Base-by-base conservation (phyloP, 345 rosid genomes). In the Microthlaspi erraticum region DNA sequence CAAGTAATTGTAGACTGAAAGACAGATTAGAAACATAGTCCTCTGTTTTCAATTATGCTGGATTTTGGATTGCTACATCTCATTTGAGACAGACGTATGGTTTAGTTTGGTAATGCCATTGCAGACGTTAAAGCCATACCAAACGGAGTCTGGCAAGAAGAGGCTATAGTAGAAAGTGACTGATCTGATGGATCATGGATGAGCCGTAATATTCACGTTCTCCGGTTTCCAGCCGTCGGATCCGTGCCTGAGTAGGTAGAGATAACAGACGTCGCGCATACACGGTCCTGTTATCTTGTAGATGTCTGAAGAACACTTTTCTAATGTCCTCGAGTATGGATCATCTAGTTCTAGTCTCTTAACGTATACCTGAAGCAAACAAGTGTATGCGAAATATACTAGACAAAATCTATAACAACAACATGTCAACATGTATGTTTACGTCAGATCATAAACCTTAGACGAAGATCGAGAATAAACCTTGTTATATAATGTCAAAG, bases 211-310 rank as follows among this genome's bases (percentile, higher is more conserved):
- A 36, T 81, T 78, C 31, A 88, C 85, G 54, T 73, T 74, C 64
- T 73, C 80, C 3, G 93, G 93, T 76, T 81, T 81, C 93, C 93
- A 88, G 17, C 91, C 91, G 55, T 88, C 93, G 7, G 70, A 80
- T 68, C 91, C 89, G 11, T 67, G 78, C 64, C 89, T 82, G 43
- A 81, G 82, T 10, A 88, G 61, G 82, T 86, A 79, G 57, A 84
- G 74, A 74, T 86, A 88, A 73, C 93, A 88, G 5, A 82, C 74
- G 50, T 79, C 79, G 23, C 74, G 70, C 38, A 83, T 83, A 68
- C 93, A 86, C 7, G 93, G 90, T 49, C 93, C 93, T 0, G 53
- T 50, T 67, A 88, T 79, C 19, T 77, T 72, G 72, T 82, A 88
- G 2, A 84, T 84, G 74, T 88, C 91, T 2, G 81, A 68, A 0